phyloP scores from a whole-genome alignment of 495 filamentous ascomycete species.

The Platismatia glauca region DNA sequence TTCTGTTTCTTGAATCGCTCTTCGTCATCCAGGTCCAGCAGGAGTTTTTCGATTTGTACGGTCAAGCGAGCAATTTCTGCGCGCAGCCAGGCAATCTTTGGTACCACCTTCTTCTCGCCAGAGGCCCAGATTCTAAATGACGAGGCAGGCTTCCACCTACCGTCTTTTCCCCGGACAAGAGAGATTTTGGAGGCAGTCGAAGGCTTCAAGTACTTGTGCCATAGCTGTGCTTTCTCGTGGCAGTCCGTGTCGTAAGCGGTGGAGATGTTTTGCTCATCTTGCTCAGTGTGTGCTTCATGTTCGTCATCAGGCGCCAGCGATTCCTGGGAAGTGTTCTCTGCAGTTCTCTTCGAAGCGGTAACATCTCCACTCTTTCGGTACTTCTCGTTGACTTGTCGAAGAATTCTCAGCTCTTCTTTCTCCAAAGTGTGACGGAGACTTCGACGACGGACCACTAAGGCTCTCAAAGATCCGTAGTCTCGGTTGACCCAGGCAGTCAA shows the following conservation, averaged over 20 bases:
- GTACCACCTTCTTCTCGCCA: constrained; percentile 59
- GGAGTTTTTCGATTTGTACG: constrained; percentile 82
- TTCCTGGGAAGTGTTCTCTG: constrained; percentile 9
- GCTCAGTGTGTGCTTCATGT: constrained; percentile 1
- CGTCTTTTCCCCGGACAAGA: constrained; percentile 13
- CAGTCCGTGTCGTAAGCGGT: constrained; percentile 19
- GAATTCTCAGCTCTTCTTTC: constrained; percentile 22
- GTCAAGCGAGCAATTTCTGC: constrained; percentile 82
- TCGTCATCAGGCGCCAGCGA: constrained; percentile 11
- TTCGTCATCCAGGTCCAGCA: constrained; percentile 73
- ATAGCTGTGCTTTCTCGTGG: constrained; percentile 15
- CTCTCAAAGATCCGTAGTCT: constrained; percentile 21
- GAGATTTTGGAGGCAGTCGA: constrained; percentile 16
- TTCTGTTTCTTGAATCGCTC: constrained; percentile 66
- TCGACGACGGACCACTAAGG: constrained; percentile 21
- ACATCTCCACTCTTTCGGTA: constrained; percentile 14
- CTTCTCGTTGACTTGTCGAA: constrained; percentile 19
- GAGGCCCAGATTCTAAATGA: constrained; percentile 17
- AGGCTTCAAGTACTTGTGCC: constrained; percentile 20
- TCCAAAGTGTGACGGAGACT: constrained; percentile 23
- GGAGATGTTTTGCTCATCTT: constrained; percentile 13
- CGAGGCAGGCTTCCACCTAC: constrained; percentile 21
- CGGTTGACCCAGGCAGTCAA: constrained; percentile 24
- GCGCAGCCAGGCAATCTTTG: constrained; percentile 87
- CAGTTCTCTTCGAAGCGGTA: constrained; percentile 2